Evolutionary conservation across 2,329 filamentous ascomycete species (phyloP), one percentile per base, ranked within the genome.

Genomic region (Endocalyx cinctus): DNA sequence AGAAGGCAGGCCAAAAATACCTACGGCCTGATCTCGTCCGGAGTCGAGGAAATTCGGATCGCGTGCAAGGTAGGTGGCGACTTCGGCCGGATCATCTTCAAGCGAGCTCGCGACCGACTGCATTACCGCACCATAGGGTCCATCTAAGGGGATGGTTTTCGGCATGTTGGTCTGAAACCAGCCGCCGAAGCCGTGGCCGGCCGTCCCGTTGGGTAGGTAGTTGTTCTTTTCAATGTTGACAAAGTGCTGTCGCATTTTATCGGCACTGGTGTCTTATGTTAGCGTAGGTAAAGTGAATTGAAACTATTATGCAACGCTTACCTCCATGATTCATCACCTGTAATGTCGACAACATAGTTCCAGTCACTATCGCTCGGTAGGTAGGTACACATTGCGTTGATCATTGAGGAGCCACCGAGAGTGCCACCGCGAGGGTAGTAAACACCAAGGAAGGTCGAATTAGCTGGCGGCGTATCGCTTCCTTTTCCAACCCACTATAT

Each of bases 341-440:
- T 42, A 17, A 47, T 17, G 26, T 42, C 33, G 12, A 40, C 41
- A n/a, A 49, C 39, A 20, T 47, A 40, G n/a, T 44, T 41, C 46
- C 46, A 49, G 27, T 48, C 46, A 6, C 39, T 44, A 17, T 48
- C 43, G 15, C 39, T 44, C 2, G 46, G 43, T 4, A 48, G 34
- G 19, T 33, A 31, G 7, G 37, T 32, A 17, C 19, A 35, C 37
- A 40, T 40, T 10, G 31, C 34, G 10, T 46, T 48, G 12, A 48
- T 43, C 29, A 47, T 44, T 13, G 48, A 46, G n/a, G 48, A 52
- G 3, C 51, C 52, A 5, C 52, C 50, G 16, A 56, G 34, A 2
- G 46, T 46, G 13, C 37, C 52, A 13, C 50, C 49, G 6, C 52
- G 43, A 18, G 52, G 52, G 31, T 55, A 56, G 12, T 47, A 45